A percentile compares a stretch with the other conserved stretches of the same genome.
These are phyloP conservation scores for Lentinula guzmanii DNA, from an alignment of 768 basidiomycete species.

Conservation along the genomic window DNA sequence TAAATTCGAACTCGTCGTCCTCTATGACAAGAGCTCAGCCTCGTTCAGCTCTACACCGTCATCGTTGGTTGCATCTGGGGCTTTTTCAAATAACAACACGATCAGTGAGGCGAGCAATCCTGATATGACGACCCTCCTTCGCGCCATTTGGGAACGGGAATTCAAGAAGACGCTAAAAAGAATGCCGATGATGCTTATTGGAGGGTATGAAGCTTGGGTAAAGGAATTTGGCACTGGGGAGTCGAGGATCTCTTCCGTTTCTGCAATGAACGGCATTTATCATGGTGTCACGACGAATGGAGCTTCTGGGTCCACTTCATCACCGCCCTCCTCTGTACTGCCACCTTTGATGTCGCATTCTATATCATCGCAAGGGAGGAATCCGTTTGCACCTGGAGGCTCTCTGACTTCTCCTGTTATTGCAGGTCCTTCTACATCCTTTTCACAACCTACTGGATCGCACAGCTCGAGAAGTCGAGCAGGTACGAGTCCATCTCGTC, in stretches of 20 bases:
- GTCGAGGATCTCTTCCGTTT: conserved; percentile 7
- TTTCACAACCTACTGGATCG: not conserved
- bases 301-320: no score
- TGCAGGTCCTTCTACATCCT: not conserved
- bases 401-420: conserved; percentile 2
- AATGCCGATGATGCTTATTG: conserved; percentile 77
- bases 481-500: conserved; percentile 9
- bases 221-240: conserved; percentile 42
- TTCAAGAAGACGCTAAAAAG: conserved; percentile 68
- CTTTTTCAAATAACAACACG: not conserved
- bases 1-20: conserved; percentile 81
- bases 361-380: conserved; percentile 6
- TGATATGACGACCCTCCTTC: conserved; percentile 35
- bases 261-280: not conserved
- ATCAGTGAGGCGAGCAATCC: not conserved
- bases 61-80: not conserved
- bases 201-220: conserved; percentile 83
- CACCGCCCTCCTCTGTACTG: conserved; percentile 5
- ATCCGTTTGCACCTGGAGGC: conserved; percentile 6
- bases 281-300: not conserved
- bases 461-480: not conserved
- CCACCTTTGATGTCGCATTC: conserved; percentile 13
- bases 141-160: conserved; percentile 67
- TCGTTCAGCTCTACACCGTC: conserved; percentile 41
- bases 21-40: conserved; percentile 71